Base-by-base conservation (phyloP, 2,329 filamentous ascomycete species). In the Ophiostoma pallidulum region DNA sequence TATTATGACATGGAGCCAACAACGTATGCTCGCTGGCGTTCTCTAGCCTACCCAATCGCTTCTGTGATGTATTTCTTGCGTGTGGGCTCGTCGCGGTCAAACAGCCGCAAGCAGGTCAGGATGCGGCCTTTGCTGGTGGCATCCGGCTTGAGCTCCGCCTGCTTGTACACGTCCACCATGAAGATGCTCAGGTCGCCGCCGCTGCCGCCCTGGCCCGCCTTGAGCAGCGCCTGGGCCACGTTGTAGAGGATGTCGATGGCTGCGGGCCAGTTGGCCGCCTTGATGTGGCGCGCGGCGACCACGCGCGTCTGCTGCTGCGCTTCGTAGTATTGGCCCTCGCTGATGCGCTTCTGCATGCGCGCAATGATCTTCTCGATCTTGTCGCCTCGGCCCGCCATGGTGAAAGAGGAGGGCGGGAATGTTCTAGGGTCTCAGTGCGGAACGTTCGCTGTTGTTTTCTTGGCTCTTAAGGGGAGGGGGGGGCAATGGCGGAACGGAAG, bases 281-380 rank as follows among this genome's bases (percentile, higher is more conserved):
- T 97, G 64, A 91, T 81, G 70, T 98, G 94, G 49, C 94, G 89
- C 33, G 88, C 84, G 52, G 90, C 90, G 57, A 96, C 91, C 47
- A 96, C 90, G 53, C 92, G 88, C 56, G 95, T 87, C 72, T 98
- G 92, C 67, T 98, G 92, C 69, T 97, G 91, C 50, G 92, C 92
- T 76, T 98, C 92, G 72, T 98, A 98, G 75, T 80, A 96, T 64
- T 92, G 84, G 60, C 90, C 91, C 66, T 94, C 59, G 24, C 41
- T 45, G 47, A 59, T 60, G 50, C 58, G 54, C 49, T 52, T 74
- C 69, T 91, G 86, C 64, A 96, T 82, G 22, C 77, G 73, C 49
- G 72, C 63, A 57, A 80, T 77, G 64, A 80, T 80, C 61, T 72
- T 73, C 48, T 71, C 68, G 61, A 74, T 74, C 61, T 73, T 73